Evolutionary conservation across 1,139 yeast genomes (phyloP).

Genomic region (Scheffersomyces cryptocercus): DNA sequence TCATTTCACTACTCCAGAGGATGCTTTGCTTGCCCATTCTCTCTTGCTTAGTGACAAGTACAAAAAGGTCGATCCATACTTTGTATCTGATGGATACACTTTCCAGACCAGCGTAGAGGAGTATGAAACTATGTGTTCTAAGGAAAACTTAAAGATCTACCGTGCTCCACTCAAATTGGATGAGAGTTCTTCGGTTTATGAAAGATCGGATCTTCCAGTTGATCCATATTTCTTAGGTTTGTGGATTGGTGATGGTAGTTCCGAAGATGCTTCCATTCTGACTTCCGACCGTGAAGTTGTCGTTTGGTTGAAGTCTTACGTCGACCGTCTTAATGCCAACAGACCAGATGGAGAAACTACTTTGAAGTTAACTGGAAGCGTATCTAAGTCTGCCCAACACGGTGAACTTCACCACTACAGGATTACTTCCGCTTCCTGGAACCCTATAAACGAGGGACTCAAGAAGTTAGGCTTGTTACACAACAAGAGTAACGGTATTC

Average conservation of each 20-base stretch:
- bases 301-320: slow-evolving; percentile 1
- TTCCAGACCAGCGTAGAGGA: slow-evolving; percentile 1
- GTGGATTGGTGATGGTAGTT: slow-evolving; percentile 1
- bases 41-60: not conserved
- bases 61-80: not conserved
- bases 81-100: slow-evolving; percentile 1
- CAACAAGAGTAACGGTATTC: slow-evolving; percentile 1
- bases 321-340: not conserved
- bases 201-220: not conserved
- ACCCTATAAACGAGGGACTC: slow-evolving; percentile 1
- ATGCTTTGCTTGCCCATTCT: not conserved
- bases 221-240: slow-evolving; percentile 3
- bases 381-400: not conserved
- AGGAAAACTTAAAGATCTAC: not conserved
- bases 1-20: not conserved
- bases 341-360: not conserved
- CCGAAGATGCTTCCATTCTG: not conserved
- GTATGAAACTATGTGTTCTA: slow-evolving; percentile 1
- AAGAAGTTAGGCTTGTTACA: slow-evolving; percentile 1
- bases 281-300: slow-evolving; percentile 2
- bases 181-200: too few species aligned
- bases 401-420: not conserved
- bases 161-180: not conserved
- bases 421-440: slow-evolving; percentile 1
- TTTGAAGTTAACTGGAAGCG: slow-evolving; percentile 1